Evolutionary conservation across 257 asterid genomes (phyloP), one percentile per base, ranked within the genome.

Genomic region (Salvia hispanica): DNA sequence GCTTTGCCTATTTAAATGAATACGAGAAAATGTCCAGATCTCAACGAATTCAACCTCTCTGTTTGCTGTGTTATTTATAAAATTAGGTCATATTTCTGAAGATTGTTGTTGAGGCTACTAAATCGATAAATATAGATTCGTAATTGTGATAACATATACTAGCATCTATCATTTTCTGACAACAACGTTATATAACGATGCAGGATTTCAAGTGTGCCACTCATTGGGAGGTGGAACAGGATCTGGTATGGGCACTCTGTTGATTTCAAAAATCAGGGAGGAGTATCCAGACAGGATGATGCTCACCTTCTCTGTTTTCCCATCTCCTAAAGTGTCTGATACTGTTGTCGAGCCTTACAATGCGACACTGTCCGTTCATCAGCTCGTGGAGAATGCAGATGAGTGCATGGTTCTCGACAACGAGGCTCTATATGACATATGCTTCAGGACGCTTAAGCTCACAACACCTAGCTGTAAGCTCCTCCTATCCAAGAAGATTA

Each of bases 211-310:
- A 44, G 81, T 76, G 1, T 76, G 80, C 33, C 80, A 76, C 46
- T 76, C 80, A 0, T 64, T 76, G 70, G 80, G 80, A 40, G 80
- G 80, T 58, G 80, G 80, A 48, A 76, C 80, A 1, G 80, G 80
- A 0, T 76, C 76, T 58, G 80, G 80, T 9, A 76, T 76, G 80
- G 80, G 80, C 0, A 76, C 80, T 39, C 69, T 76, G 28, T 53
- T 76, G 73, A 76, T 76, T 13, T 76, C 80, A 0, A 76, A 76
- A 9, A 76, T 76, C 3, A 76, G 80, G 57, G 80, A 76, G 71
- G 80, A 76, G 48, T 76, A 76, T 53, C 80, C 80, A 0, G 80
- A 76, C 69, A 66, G 80, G 56, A 76, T 76, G 80, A 76, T 76
- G 80, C 77, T 76, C 33, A 76, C 80, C 12, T 76, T 76, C 70